A percentile compares a stretch with the other conserved stretches of the same genome.
Evolutionary conservation across 2,329 filamentous ascomycete genomes (phyloP).

Genomic region (Chrysosporium queenslandicum): DNA sequence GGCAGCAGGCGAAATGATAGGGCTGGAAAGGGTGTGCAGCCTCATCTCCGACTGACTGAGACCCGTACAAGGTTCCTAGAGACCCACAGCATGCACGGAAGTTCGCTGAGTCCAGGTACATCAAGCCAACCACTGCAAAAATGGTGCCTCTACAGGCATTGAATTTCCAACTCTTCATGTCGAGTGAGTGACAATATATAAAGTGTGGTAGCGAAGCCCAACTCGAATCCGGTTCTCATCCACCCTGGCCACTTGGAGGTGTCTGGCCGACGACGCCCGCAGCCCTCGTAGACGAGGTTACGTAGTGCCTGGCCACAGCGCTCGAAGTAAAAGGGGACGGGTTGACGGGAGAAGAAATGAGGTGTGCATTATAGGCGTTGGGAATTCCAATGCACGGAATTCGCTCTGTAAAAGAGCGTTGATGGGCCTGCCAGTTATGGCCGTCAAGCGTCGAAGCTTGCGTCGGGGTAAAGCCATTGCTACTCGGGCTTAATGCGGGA

Average conservation of each 20-base stretch:
- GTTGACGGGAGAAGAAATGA: neutral
- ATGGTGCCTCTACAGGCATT: neutral
- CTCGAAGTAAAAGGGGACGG: neutral
- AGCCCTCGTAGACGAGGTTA: neutral
- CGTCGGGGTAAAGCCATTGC: slow-evolving; percentile 9
- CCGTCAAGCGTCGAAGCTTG: neutral
- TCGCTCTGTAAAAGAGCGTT: slow-evolving; percentile 5
- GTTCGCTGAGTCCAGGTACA: neutral
- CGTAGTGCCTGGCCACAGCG: neutral
- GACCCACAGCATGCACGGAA: neutral
- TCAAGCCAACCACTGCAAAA: neutral
- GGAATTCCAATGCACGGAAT: slow-evolving; percentile 1
- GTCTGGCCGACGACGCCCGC: slow-evolving; percentile 30
- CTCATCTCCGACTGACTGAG: too few relatives aligned
- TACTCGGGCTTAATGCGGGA: slow-evolving; percentile 6
- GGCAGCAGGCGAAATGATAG: too few relatives aligned
- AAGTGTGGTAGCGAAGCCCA: neutral
- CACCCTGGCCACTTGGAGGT: slow-evolving; percentile 41
- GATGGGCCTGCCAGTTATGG: neutral
- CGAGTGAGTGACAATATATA: neutral
- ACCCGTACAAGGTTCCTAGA: too few relatives aligned
- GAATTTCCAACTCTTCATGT: neutral
- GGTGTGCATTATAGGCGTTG: neutral
- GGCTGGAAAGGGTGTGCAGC: too few relatives aligned
- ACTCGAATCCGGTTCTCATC: slow-evolving; percentile 27